Base-by-base conservation (phyloP, 176 grass and related monocot genomes). In the Oryza nivara region DNA sequence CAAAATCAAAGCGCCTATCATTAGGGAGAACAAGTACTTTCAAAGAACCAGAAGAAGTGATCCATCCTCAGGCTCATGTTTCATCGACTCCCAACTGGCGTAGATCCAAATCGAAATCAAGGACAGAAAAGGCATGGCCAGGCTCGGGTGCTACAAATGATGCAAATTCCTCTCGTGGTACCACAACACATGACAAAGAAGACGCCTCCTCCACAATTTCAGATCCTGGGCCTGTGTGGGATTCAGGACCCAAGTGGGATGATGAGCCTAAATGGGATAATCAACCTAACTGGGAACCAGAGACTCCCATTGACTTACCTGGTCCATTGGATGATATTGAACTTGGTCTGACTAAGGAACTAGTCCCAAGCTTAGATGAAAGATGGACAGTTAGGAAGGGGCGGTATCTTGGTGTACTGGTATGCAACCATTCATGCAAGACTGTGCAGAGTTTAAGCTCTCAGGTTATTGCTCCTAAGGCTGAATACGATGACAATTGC, bases 351-450 rank as follows among this genome's bases (percentile, higher is more conserved):
- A 92, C 77, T 28, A 93, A 84, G 75, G 94, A 97, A 32, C 86
- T 99, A 65, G 97, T 99, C 60, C 97, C 97, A 73, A 96, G 82
- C 82, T 89, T 99, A 81, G 97, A 94, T 87, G 93, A 99, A 86
- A 96, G 91, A 82, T 99, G 97, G 97, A 83, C 88, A 74, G 48
- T 94, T 32, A 88, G 86, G 76, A 99, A 99, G 80, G 97, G 97
- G 0, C 30, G 60, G 40, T 96, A 92, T 88, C 92, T 99, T 66
- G 93, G 93, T 92, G 90, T 99, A 41, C 83, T 99, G 86, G 92
- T 99, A 78, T 99, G 97, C 83, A 99, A 99, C 34, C 97, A 96
- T 93, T 96, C 97, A 68, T 99, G 97, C 86, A 96, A 83, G 85
- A 99, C 97, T 3, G 93, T 99, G 71, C 97, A 99, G 84, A 99